Percentiles rank a stretch among this genome's conserved stretches.
Evolutionary conservation across 2,329 filamentous ascomycete genomes (phyloP).

Genomic region (Pseudogymnoascus sp.): DNA sequence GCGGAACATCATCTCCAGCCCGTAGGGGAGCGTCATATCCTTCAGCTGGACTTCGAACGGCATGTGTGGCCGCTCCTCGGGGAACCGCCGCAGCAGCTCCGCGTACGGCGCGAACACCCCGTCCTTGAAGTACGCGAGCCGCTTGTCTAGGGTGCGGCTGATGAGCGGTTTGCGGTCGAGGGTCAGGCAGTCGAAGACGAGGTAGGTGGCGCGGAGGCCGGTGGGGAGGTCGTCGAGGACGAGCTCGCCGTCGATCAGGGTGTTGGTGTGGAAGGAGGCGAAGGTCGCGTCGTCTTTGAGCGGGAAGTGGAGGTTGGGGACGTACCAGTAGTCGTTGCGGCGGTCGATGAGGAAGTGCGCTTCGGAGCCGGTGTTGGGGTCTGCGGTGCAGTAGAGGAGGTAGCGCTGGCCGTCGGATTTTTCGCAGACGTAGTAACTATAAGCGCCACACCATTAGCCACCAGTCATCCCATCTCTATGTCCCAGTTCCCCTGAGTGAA

Average conservation of each 20-base stretch:
- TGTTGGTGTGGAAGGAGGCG: slow-evolving; percentile 65
- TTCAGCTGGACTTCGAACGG: slow-evolving; percentile 83
- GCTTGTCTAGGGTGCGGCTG: slow-evolving; percentile 75
- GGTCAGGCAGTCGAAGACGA: slow-evolving; percentile 89
- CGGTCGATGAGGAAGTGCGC: slow-evolving; percentile 92
- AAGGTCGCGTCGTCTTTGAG: slow-evolving; percentile 50
- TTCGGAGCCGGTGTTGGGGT: slow-evolving; percentile 51
- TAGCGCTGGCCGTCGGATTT: slow-evolving; percentile 96
- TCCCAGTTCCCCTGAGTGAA: not conserved
- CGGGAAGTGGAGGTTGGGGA: slow-evolving; percentile 75
- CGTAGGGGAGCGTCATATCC: slow-evolving; percentile 81
- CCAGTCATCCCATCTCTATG: too few species aligned
- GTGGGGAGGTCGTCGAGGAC: slow-evolving; percentile 71
- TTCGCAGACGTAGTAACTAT: slow-evolving; percentile 83
- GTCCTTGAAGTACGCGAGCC: slow-evolving; percentile 77
- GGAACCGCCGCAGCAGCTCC: slow-evolving; percentile 54
- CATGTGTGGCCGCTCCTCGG: slow-evolving; percentile 60
- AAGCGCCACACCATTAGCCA: too few species aligned
- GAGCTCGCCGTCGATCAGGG: slow-evolving; percentile 86
- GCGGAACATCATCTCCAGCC: slow-evolving; percentile 84
- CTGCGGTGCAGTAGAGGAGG: slow-evolving; percentile 77
- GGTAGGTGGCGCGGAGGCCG: slow-evolving; percentile 68
- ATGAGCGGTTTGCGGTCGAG: slow-evolving; percentile 70
- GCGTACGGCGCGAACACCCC: slow-evolving; percentile 66
- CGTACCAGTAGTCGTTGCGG: slow-evolving; percentile 93